These are phyloP conservation scores for Saccharomyces mikatae DNA, from an alignment of 805 yeast genomes.

Conservation along the genomic window DNA sequence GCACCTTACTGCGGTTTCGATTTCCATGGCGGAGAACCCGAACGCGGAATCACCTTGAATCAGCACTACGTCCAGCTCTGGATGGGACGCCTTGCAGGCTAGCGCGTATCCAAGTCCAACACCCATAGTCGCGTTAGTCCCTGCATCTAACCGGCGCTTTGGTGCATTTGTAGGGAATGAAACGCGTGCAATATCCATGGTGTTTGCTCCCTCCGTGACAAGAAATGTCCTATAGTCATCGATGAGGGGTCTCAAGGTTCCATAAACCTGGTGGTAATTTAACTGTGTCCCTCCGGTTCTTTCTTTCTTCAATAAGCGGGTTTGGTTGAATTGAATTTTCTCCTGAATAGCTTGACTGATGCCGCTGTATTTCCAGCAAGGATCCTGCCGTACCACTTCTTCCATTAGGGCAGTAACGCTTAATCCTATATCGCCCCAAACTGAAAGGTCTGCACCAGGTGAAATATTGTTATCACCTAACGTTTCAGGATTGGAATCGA, in stretches of 20 bases:
- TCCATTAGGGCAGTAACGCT: conserved; percentile 33
- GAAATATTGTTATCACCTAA: conserved; percentile 38
- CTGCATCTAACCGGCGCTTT: conserved; percentile 55
- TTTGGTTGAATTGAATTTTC: conserved; percentile 14
- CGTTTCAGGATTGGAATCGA: conserved; percentile 47
- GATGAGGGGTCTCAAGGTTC: conserved; percentile 37
- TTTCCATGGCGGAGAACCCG: conserved; percentile 64
- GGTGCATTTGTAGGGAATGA: conserved; percentile 49
- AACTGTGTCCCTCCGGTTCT: conserved; percentile 17
- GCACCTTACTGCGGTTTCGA: conserved; percentile 59
- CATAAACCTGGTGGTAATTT: conserved; percentile 49
- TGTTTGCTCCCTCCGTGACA: conserved; percentile 68
- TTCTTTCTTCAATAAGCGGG: conserved; percentile 30
- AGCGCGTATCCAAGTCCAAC: conserved; percentile 64
- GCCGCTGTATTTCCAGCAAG: conserved; percentile 9
- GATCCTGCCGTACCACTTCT: conserved; percentile 12
- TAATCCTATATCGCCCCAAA: conserved; percentile 48
- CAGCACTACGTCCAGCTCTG: conserved; percentile 41
- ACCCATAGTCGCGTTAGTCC: conserved; percentile 76
- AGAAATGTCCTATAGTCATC: conserved; percentile 33
- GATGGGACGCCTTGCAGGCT: conserved; percentile 45
- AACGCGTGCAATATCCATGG: conserved; percentile 63
- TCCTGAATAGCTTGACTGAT: conserved; percentile 4
- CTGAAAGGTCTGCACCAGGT: conserved; percentile 33
- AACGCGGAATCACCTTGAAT: conserved; percentile 74